These are phyloP conservation scores for Protomyces pachydermus DNA, from an alignment of 1,139 yeast genomes.

Conservation along the genomic window DNA sequence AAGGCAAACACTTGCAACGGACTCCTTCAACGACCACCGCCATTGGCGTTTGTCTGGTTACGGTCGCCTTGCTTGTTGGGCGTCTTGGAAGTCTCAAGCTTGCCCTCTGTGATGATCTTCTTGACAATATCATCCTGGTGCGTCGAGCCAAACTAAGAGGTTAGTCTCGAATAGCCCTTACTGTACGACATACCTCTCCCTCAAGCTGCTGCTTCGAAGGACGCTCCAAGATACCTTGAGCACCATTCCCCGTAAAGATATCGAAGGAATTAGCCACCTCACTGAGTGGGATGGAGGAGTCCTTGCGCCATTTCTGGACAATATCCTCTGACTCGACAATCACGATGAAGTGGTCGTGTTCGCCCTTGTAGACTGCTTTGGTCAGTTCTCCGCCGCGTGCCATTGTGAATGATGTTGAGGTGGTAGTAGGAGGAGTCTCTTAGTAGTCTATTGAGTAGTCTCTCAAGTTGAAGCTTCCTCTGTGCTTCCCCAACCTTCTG, in stretches of 20 bases:
- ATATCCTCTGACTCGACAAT: conserved; percentile 41
- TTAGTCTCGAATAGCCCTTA: conserved; percentile 53
- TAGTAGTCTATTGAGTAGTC: background rate
- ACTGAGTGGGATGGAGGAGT: conserved; percentile 55
- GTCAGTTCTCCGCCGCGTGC: background rate
- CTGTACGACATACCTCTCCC: conserved; percentile 40
- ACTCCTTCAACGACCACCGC: background rate
- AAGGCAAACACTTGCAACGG: too few species aligned
- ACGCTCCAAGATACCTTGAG: conserved; percentile 23
- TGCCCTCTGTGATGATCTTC: conserved; percentile 54
- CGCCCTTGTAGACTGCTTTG: background rate
- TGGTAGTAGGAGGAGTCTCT: too few species aligned
- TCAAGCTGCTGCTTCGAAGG: conserved; percentile 26
- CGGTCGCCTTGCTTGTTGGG: conserved; percentile 15
- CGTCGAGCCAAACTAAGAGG: conserved; percentile 57
- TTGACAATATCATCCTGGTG: conserved; percentile 46
- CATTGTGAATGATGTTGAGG: background rate
- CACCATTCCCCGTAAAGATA: conserved; percentile 38
- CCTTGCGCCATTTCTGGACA: conserved; percentile 49
- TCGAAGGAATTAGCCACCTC: conserved; percentile 62
- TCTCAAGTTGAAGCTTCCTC: background rate
- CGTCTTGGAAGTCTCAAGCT: conserved; percentile 35
- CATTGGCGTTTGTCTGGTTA: conserved; percentile 23
- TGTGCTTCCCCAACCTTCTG: background rate
- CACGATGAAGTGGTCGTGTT: background rate